phyloP scores from a whole-genome alignment of 805 yeast genomes.

The Metschnikowia reukaufii region DNA sequence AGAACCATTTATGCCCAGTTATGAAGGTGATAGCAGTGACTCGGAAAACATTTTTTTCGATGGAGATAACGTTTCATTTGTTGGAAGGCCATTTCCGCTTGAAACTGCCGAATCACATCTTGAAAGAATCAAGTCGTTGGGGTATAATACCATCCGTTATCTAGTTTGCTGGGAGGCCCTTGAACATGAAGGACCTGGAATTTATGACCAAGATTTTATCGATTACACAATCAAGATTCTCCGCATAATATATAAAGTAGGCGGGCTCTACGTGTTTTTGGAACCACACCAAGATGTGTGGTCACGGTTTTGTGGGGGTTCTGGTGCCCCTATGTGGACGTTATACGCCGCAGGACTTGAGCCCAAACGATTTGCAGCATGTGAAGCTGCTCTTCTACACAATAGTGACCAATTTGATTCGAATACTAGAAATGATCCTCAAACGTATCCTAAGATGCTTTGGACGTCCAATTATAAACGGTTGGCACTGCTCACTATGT shows the following conservation, averaged over 20 bases:
- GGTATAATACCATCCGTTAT: constrained; percentile 76
- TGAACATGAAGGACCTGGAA: constrained; percentile 85
- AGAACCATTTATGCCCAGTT: constrained; percentile 48
- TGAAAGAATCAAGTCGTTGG: constrained; percentile 70
- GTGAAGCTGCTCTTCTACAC: constrained; percentile 82
- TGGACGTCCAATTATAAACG: constrained; percentile 89
- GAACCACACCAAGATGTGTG: constrained; percentile 96
- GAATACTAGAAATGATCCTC: constrained; percentile 33
- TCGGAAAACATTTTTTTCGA: constrained; percentile 53
- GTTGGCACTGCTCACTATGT: constrained; percentile 76
- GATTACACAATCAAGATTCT: constrained; percentile 66
- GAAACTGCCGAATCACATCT: constrained; percentile 72
- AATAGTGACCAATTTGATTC: constrained; percentile 43
- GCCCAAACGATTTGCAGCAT: constrained; percentile 65
- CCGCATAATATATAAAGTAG: constrained; percentile 54
- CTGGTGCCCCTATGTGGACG: constrained; percentile 96
- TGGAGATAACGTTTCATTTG: constrained; percentile 78
- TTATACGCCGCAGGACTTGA: constrained; percentile 83
- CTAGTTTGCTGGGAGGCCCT: constrained; percentile 89
- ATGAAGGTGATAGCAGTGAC: constrained; percentile 37
- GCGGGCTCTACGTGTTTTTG: constrained; percentile 74
- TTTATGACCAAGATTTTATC: constrained; percentile 74
- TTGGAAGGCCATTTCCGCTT: constrained; percentile 77
- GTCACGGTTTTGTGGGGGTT: constrained; percentile 86
- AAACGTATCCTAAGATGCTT: constrained; percentile 77